Conservation (phyloP, 371 early-diverging fungal genomes). For the Mortierella sp. region DNA sequence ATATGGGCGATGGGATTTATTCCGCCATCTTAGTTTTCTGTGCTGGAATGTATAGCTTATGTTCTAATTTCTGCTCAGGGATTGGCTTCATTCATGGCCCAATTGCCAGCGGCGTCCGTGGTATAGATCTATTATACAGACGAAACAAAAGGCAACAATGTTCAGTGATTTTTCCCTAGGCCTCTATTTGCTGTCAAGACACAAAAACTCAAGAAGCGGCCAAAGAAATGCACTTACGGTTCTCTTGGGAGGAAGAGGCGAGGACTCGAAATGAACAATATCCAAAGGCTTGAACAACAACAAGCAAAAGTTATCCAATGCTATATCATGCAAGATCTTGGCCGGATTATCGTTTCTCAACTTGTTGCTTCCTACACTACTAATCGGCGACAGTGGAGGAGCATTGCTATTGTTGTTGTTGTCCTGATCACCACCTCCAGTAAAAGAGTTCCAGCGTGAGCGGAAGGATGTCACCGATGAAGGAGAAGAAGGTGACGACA, state of each 20-base stretch:
- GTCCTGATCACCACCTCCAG: not conserved
- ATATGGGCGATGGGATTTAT: not conserved
- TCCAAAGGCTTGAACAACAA: conserved; percentile 73
- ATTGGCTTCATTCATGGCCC: conserved; percentile 46
- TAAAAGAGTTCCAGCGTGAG: conserved; percentile 36
- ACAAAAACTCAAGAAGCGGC: not conserved
- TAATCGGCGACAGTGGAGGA: conserved; percentile 17
- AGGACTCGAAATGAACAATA: conserved; percentile 72
- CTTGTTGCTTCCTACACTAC: conserved; percentile 12
- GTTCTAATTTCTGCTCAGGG: conserved; percentile 20
- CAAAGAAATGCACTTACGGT: conserved; percentile 53
- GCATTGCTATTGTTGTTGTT: conserved; percentile 7
- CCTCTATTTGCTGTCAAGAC: not conserved
- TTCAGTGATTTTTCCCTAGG: not conserved
- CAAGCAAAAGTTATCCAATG: conserved; percentile 81
- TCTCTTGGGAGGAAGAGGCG: conserved; percentile 63
- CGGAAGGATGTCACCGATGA: conserved; percentile 50
- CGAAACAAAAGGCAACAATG: not conserved
- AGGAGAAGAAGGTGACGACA: conserved; percentile 47
- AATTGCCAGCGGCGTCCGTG: conserved; percentile 48
- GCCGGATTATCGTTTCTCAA: conserved; percentile 49
- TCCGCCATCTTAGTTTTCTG: not conserved
- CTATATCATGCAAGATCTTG: conserved; percentile 69
- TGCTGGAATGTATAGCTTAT: not conserved
- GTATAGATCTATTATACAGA: conserved; percentile 40